Evolutionary conservation across 2,329 filamentous ascomycete genomes (phyloP), one percentile per base, ranked within the genome.

Genomic region (Xylariomycetidae sp.): DNA sequence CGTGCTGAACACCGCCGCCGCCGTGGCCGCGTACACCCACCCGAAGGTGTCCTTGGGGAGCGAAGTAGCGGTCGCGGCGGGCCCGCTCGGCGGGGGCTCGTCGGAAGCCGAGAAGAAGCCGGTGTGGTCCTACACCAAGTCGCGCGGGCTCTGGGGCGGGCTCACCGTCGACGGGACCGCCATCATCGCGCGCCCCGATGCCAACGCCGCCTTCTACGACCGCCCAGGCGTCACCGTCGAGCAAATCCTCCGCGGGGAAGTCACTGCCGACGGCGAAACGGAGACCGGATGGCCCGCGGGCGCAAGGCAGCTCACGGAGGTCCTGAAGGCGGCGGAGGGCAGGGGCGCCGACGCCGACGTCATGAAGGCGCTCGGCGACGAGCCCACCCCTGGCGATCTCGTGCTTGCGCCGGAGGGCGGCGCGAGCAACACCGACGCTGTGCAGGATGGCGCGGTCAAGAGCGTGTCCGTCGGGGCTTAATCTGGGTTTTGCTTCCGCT

Each of bases 51-150:
- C 83, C 1, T 61, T 94, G 1, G 86, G 87, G 3, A 81, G 80
- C 20, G 85, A 90, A 51, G 65, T 93, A 19, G 82, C 82, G 41
- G 82, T 84, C 5, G 77, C 79, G 1, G 86, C 85, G 0, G 80
- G 73, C 0, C 72, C 72, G 0, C 72, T 79, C 23, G 79, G 86
- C 18, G 71, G 80, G n/a, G n/a, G n/a, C 7, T 67, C 82, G 1
- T 62, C 90, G 3, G 84, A 90, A 25, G 74, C 74, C 0, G 76
- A 20, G 5, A 15, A n/a, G 5, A 52, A 82, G 17, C 84, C 85
- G 0, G 70, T 89, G 6, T 90, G 81, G 68, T 87, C 79, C 19
- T 95, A 95, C 56, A 76, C 94, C 60, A 94, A 94, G 63, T 89
- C 82, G 30, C 76, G 87, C 32, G 88, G 89, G 4, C 78, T 95